Evolutionary conservation across 352 stramenopile species (phyloP).

Genomic region (Phytophthora fragariae): DNA sequence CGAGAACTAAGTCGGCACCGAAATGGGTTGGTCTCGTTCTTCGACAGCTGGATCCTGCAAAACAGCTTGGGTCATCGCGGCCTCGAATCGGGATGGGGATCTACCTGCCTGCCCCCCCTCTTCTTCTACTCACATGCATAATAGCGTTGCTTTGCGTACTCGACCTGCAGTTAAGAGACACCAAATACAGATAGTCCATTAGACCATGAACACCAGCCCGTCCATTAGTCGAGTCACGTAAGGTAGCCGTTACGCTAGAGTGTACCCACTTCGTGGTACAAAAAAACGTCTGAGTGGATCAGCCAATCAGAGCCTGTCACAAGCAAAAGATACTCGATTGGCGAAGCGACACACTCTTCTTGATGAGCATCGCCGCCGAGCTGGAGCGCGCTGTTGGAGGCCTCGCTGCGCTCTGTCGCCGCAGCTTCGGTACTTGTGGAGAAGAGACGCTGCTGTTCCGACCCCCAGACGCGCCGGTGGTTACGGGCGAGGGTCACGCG

Average conservation of each 20-base stretch:
- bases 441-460: slow-evolving; percentile 67
- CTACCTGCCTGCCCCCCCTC: slow-evolving; percentile 21
- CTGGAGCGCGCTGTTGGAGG: slow-evolving; percentile 10
- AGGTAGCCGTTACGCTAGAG: neutral
- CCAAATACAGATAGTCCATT: slow-evolving; percentile 47
- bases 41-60: slow-evolving; percentile 5
- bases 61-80: slow-evolving; percentile 28
- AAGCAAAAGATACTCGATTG: slow-evolving; percentile 28
- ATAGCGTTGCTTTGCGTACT: slow-evolving; percentile 37
- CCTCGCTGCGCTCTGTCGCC: slow-evolving; percentile 49
- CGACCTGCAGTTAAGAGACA: slow-evolving; percentile 32
- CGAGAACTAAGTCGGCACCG: slow-evolving; percentile 40
- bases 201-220: slow-evolving; percentile 16
- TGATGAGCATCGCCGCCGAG: slow-evolving; percentile 23
- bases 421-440: slow-evolving; percentile 58
- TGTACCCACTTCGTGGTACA: slow-evolving; percentile 24
- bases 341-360: slow-evolving; percentile 12
- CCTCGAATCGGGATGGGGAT: slow-evolving; percentile 12
- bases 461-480: slow-evolving; percentile 60
- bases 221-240: neutral
- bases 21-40: slow-evolving; percentile 15
- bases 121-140: slow-evolving; percentile 28
- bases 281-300: neutral
- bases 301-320: too few species aligned
- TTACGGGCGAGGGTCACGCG: slow-evolving; percentile 62